Conservation (phyloP, 805 yeast genomes). For the Kregervanrija pseudodelftensis region DNA sequence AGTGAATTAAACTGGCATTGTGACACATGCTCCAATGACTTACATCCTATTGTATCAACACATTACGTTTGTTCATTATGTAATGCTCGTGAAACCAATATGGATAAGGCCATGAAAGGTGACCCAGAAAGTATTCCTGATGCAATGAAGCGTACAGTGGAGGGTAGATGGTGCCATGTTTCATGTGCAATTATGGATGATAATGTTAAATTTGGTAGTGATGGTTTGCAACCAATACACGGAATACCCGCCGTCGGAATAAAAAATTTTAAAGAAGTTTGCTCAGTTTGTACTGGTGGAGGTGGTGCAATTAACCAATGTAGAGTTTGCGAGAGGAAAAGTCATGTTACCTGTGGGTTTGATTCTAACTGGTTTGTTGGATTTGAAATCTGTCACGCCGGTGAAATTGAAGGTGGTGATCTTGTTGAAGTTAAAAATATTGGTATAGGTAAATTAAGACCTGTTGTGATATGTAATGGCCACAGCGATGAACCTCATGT, state of each 20-base stretch:
- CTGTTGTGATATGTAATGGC: constrained; percentile 36
- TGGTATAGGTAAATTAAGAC: constrained; percentile 34
- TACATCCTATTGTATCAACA: constrained; percentile 51
- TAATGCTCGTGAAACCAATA: constrained; percentile 41
- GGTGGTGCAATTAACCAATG: constrained; percentile 50
- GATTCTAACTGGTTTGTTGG: constrained; percentile 45
- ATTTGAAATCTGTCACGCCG: constrained; percentile 33
- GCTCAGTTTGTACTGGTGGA: constrained; percentile 37
- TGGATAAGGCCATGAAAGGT: constrained; percentile 38
- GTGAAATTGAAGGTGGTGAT: constrained; percentile 9
- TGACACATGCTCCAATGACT: constrained; percentile 68
- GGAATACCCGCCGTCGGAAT: constrained; percentile 30
- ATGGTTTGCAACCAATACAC: constrained; percentile 39
- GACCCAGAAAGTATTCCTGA: constrained; percentile 42
- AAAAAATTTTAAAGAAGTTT: constrained; percentile 27
- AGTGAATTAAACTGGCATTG: constrained; percentile 58
- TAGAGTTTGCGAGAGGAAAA: constrained; percentile 32
- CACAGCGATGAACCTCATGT: constrained; percentile 21
- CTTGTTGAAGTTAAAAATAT: constrained; percentile 14
- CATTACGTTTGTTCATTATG: constrained; percentile 65
- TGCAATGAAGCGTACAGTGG: constrained; percentile 59
- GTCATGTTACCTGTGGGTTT: constrained; percentile 57
- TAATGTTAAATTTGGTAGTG: constrained; percentile 36
- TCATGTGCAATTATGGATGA: constrained; percentile 57
- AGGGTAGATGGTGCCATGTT: constrained; percentile 74